Base-by-base conservation (phyloP, 2,329 filamentous ascomycete species). In the Botrytis fabae region DNA sequence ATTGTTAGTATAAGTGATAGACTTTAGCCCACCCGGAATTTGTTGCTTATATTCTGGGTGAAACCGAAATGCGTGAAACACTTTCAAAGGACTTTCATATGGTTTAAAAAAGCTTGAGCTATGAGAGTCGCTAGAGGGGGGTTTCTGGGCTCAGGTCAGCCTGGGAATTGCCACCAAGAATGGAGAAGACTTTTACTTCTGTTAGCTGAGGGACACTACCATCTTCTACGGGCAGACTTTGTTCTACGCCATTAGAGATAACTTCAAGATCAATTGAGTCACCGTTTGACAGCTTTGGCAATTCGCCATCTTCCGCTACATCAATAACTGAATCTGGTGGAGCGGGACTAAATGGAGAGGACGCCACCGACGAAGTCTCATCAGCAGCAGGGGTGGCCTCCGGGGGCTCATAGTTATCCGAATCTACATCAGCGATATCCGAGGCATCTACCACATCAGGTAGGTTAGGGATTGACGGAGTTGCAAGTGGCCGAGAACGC, bases 1-100 rank as follows among this genome's bases (percentile, higher is more conserved):
- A 78, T 91, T 91, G 83, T 97, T 93, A 84, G 93, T 98, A 84
- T 95, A 98, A 61, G 95, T 98, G 85, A 97, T 86, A 76, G 96
- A 98, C 80, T 92, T 91, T 80, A 94, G 91, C 61, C 95, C 95
- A 75, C 91, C 92, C 72, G 89, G 81, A 73, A 97, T 90, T 73
- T 89, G 85, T 68, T 91, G 82, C 76, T 86, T 85, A 83, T 91
- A 98, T 69, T 88, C 85, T 46, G 93, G 93, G 80, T 98, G 95
- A 81, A 95, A 98, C 78, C 95, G 93, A 83, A 93, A 99, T 54
- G 93, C 92, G 81, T 90, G 93, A 82, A 98, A 98, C 78, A 89
- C 88, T 77, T 89, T 90, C 74, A 99, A 85, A 46, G 94, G 93
- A 80, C 94, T 97, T 80, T 92, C 87, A 83, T 99, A 99, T 3